Evolutionary conservation across 2,329 filamentous ascomycete species (phyloP), one percentile per base, ranked within the genome.

Genomic region (Incumbomyces lentus): DNA sequence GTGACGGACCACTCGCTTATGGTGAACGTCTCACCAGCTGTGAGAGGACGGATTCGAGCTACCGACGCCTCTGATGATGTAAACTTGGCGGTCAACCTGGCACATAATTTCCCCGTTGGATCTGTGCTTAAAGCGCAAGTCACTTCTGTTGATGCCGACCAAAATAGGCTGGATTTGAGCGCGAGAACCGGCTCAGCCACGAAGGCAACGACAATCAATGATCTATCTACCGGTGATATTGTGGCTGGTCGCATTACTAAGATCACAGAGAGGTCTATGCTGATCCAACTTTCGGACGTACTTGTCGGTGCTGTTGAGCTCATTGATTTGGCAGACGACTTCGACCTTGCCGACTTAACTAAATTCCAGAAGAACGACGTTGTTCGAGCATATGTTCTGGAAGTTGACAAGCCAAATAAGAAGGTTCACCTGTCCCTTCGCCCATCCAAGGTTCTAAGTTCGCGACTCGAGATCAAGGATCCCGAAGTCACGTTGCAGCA

Each of bases 31-130:
- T 87, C 89, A 1, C 88, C 92, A 6, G 86, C 83, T 44, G 81
- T 98, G 13, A 82, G 89, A 49, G 92, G 92, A 47, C 80, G 88
- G 42, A 78, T 98, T 47, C 79, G 80, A 45, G 76, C 84, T 51
- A 79, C 92, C 63, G 89, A 96, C 59, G 78, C 92, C 7, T 88
- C 87, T 0, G 86, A 95, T 58, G 88, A 96, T 62, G 69, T 94
- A 39, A 84, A 87, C 6, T 74, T 85, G 46, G 70, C 95, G 31
- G 78, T 82, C 29, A 78, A 95, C 57, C 68, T 95, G 2, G 74
- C 80, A 40, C 75, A 78, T 52, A 85, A 86, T 64, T 96, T 94
- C 64, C 90, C 92, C 0, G 65, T 95, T 33, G 92, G 92, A n/a
- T 92, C 84, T 38, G 92, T 88, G 4, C 66, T 98, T 37, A 83